These are phyloP conservation scores for Didymella glomerata DNA, from an alignment of 2,329 filamentous ascomycete genomes.

Conservation along the genomic window DNA sequence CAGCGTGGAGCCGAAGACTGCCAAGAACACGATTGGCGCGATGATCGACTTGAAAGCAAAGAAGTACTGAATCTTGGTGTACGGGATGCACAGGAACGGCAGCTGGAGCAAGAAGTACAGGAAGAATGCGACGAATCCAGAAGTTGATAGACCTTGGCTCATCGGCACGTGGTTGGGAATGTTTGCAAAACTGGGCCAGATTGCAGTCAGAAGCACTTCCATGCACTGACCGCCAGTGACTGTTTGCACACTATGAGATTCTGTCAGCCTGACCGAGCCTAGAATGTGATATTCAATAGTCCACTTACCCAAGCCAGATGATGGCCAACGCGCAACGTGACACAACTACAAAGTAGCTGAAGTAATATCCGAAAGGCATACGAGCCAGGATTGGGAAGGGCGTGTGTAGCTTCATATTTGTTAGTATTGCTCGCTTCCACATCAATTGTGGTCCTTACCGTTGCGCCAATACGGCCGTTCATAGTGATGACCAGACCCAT, in stretches of 20 bases:
- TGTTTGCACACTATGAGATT: conserved; percentile 29
- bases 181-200: conserved; percentile 36
- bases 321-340: conserved; percentile 47
- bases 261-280: conserved; percentile 17
- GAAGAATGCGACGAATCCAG: conserved; percentile 36
- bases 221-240: conserved; percentile 37
- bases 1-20: conserved; percentile 36
- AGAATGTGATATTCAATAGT: background rate
- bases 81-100: conserved; percentile 38
- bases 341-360: conserved; percentile 41
- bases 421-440: conserved; percentile 11
- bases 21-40: conserved; percentile 39
- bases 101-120: conserved; percentile 39
- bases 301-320: conserved; percentile 46
- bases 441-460: conserved; percentile 18
- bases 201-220: conserved; percentile 37
- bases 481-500: conserved; percentile 42
- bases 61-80: conserved; percentile 37
- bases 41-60: conserved; percentile 41
- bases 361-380: conserved; percentile 40
- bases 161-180: conserved; percentile 35
- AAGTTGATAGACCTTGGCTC: conserved; percentile 29
- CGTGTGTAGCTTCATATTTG: conserved; percentile 29
- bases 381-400: conserved; percentile 37
- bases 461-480: conserved; percentile 40